These are phyloP conservation scores for Ophiocordyceps robertsii DNA, from an alignment of 2,329 filamentous ascomycete species.

Conservation along the genomic window DNA sequence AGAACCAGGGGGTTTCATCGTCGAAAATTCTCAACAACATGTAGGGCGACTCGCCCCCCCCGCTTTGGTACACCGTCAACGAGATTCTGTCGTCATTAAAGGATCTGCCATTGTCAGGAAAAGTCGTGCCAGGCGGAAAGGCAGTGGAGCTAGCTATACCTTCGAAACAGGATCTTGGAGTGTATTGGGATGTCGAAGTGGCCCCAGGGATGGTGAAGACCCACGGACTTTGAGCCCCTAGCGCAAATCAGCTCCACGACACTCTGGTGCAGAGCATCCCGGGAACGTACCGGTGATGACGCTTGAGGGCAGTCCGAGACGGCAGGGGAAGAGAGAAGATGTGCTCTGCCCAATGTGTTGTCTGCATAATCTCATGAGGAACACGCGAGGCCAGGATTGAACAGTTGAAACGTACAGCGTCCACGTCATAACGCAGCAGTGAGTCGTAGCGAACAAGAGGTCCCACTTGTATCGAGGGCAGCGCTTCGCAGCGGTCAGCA, in stretches of 20 bases:
- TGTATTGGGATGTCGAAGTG: slow-evolving; percentile 30
- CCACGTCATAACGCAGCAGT: slow-evolving; percentile 7
- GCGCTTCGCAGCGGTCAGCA: slow-evolving; percentile 4
- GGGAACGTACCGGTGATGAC: slow-evolving; percentile 11
- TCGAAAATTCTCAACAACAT: slow-evolving; percentile 32
- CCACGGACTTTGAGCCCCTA: slow-evolving; percentile 30
- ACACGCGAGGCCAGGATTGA: not conserved
- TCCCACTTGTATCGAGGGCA: slow-evolving; percentile 20
- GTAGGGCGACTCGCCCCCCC: slow-evolving; percentile 28
- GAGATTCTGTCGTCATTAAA: slow-evolving; percentile 43
- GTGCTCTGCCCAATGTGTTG: slow-evolving; percentile 45
- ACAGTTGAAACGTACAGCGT: slow-evolving; percentile 9
- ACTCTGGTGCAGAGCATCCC: not conserved
- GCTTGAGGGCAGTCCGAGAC: slow-evolving; percentile 34
- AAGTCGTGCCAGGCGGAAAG: too few species aligned
- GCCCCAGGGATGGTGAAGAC: slow-evolving; percentile 29
- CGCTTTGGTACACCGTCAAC: slow-evolving; percentile 36
- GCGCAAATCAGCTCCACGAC: not conserved
- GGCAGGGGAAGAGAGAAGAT: slow-evolving; percentile 44
- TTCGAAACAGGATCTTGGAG: slow-evolving; percentile 39
- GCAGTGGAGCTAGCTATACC: slow-evolving; percentile 20
- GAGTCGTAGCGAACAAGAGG: slow-evolving; percentile 19
- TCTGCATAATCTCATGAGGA: slow-evolving; percentile 18
- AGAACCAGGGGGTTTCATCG: slow-evolving; percentile 28
- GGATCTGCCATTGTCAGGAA: slow-evolving; percentile 19